Base-by-base conservation (phyloP, 306 rosid species). In the Rosa rugosa region DNA sequence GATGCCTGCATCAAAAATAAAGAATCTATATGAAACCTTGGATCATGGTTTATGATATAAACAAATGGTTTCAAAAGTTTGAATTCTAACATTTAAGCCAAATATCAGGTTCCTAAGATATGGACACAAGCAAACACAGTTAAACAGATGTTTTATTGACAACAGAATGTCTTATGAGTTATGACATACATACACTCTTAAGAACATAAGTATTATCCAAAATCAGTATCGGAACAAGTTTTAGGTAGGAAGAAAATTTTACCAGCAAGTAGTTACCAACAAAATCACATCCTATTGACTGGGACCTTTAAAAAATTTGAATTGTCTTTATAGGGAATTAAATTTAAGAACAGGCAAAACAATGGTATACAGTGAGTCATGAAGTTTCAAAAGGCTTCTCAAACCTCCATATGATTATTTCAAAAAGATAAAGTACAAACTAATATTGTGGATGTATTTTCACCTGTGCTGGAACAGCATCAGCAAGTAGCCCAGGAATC, bases 401-500 rank as follows among this genome's bases (percentile, higher is more conserved):
- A n/a, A 31, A 79, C 74, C 49, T 51, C 78, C 62, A 42, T 25
- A 49, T 13, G 41, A n/a, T 45, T 70, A 66, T 78, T 53, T 69
- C 42, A 46, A 9, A 5, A 23, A 71, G 66, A 53, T 34, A 65
- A 36, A 10, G 40, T 64, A 36, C 56, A 80, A 76, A 78, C 53
- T 4, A 80, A 60, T 8, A 51, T 41, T 9, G 34, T 5, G 4
- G 49, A 66, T 73, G 54, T 77, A 45, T 78, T 83, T 78, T 83
- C 84, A 91, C 98, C 95, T 91, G 97, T 66, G 89, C 84, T 8
- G 98, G 98, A 41, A 93, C 98, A 77, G 93, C 98, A 74, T 86
- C 90, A 66, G 91, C 97, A 57, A 93, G 91, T 83, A 93, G 41
- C 11, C 79, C 47, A 4, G 98, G 97, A 80, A 93, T 90, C 45